These are phyloP conservation scores for Aphanomyces astaci DNA, from an alignment of 352 stramenopile genomes.

Conservation along the genomic window DNA sequence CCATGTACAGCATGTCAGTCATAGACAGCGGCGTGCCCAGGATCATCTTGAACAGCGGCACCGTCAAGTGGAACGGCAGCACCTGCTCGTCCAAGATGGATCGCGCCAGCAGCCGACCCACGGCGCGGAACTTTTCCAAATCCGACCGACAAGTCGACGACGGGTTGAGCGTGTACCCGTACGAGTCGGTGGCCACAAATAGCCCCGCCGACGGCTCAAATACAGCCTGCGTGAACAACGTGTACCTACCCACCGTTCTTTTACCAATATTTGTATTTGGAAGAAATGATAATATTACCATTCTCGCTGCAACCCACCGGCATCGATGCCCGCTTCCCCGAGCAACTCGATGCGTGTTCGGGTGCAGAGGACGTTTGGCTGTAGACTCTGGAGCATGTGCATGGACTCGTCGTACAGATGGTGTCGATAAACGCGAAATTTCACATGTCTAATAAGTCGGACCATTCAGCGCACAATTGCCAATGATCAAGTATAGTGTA, in stretches of 20 bases:
- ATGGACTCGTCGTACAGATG: slow-evolving; percentile 75
- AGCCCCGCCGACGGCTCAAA: slow-evolving; percentile 8
- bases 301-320: slow-evolving; percentile 69
- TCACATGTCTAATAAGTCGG: slow-evolving; percentile 29
- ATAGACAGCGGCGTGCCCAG: slow-evolving; percentile 47
- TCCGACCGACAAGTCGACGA: neutral
- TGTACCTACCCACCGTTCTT: slow-evolving; percentile 38
- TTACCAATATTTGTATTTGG: neutral
- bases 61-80: slow-evolving; percentile 53
- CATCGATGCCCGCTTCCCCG: slow-evolving; percentile 69
- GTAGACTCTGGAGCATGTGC: slow-evolving; percentile 64
- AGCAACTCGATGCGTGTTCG: slow-evolving; percentile 83
- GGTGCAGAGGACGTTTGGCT: slow-evolving; percentile 61
- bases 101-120: slow-evolving; percentile 61
- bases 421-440: slow-evolving; percentile 67
- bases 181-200: slow-evolving; percentile 15
- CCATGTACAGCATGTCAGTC: slow-evolving; percentile 54
- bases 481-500: too few relatives aligned
- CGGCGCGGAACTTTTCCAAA: neutral
- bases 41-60: slow-evolving; percentile 63
- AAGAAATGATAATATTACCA: slow-evolving; percentile 38
- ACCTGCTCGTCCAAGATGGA: slow-evolving; percentile 62
- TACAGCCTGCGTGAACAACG: slow-evolving; percentile 13
- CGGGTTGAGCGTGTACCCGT: slow-evolving; percentile 13
- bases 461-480: too few relatives aligned